phyloP scores from a whole-genome alignment of 2,329 filamentous ascomycete genomes.

The Endoconidiophora laricicola region DNA sequence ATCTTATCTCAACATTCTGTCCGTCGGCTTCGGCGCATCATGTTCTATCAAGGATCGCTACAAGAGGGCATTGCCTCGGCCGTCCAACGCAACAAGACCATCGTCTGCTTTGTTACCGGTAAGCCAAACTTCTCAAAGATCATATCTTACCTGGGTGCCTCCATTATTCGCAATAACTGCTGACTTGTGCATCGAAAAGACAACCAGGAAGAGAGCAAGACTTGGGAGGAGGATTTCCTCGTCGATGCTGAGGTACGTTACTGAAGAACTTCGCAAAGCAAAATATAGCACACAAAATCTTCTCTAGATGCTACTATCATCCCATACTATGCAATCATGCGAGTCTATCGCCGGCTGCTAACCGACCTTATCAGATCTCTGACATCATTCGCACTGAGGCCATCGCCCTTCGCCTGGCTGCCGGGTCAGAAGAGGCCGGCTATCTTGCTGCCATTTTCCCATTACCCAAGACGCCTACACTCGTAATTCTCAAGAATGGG shows the following conservation, averaged over 20 bases:
- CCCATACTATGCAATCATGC: background rate
- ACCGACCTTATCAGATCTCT: constrained; percentile 28
- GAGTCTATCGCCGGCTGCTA: background rate
- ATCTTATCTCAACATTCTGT: too few species aligned
- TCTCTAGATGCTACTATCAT: background rate
- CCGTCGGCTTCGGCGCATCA: constrained; percentile 19
- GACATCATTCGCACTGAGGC: constrained; percentile 42
- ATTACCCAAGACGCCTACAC: constrained; percentile 57
- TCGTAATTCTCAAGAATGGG: constrained; percentile 67
- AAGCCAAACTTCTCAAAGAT: constrained; percentile 16
- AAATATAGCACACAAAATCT: background rate
- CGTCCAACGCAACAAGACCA: constrained; percentile 56
- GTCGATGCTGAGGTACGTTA: constrained; percentile 34
- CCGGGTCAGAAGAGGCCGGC: constrained; percentile 63
- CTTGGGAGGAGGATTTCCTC: constrained; percentile 58
- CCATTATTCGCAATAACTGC: too few species aligned
- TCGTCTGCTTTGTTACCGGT: constrained; percentile 77
- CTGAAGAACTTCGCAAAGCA: background rate
- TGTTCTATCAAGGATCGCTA: constrained; percentile 71
- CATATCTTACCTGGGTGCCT: background rate
- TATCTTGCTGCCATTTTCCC: constrained; percentile 74
- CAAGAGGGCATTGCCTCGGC: constrained; percentile 67
- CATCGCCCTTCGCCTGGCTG: constrained; percentile 51
- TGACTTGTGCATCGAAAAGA: constrained; percentile 31
- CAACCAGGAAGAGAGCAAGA: constrained; percentile 47